Evolutionary conservation across 331 rosid species (phyloP), one percentile per base, ranked within the genome.

Genomic region (Malus hybrid): DNA sequence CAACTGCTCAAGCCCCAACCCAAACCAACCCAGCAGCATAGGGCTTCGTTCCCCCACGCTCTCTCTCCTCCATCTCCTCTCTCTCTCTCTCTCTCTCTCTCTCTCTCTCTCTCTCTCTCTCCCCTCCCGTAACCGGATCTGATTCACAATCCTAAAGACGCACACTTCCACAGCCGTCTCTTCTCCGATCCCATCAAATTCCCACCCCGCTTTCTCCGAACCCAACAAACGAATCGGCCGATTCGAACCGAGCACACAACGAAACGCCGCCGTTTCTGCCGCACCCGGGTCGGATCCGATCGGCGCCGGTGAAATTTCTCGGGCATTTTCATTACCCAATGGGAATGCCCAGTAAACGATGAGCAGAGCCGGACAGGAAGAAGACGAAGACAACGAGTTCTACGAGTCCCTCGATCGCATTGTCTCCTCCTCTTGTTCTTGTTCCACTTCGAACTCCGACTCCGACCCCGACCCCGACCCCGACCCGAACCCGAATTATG

Each of bases 331-430:
- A 80, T 79, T 80, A 32, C 85, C 80, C 77, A 82, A 88, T 86
- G 96, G 90, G 90, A 87, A 80, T 90, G 93, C 90, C 88, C 89
- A 71, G 61, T 28, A 83, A 82, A 86, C 86, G 73, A 92, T 92
- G 98, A 93, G 83, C 94, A 88, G 79, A 81, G 79, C 90, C 78
- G 78, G 79, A 63, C 85, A 82, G 79, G 89, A 84, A 74, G 86
- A 81, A 76, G 90, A 92, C 56, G 91, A 89, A 65, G 80, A 77
- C 67, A 29, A 3, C 71, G 92, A 90, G 70, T 82, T 92, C 84
- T 89, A 88, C 92, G 99, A 94, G 80, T 89, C 99, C 36, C 86
- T 86, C 70, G 97, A 92, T 87, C 97, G 96, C 65, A 74, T 92
- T 61, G 92, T 78, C 83, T 94, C 96, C 5, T 89, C 92, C 27